These are phyloP conservation scores for Neofusicoccum umdonicola DNA, from an alignment of 2,329 filamentous ascomycete genomes.

Conservation along the genomic window DNA sequence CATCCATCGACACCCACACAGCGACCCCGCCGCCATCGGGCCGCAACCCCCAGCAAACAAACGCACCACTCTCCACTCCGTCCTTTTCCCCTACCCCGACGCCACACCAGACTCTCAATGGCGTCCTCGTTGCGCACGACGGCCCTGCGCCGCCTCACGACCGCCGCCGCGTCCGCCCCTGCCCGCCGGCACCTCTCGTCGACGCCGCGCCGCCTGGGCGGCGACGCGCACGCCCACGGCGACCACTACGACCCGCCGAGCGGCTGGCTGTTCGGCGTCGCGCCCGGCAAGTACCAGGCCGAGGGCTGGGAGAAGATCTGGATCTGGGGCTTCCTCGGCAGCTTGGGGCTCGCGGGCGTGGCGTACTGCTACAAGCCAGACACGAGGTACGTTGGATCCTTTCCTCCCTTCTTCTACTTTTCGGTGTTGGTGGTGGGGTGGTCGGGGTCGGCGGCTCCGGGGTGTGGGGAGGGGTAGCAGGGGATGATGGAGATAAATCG, in stretches of 20 bases:
- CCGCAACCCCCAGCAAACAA: background rate
- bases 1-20: background rate
- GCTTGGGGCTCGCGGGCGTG: conserved; percentile 68
- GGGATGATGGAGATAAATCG: background rate
- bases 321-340: conserved; percentile 81
- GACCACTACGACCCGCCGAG: conserved; percentile 79
- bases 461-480: background rate
- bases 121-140: conserved; percentile 4
- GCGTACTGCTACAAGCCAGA: conserved; percentile 97
- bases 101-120: background rate
- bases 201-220: conserved; percentile 4
- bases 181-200: conserved; percentile 3
- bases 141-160: background rate
- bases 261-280: conserved; percentile 91
- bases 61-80: background rate
- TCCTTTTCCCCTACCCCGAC: background rate
- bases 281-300: conserved; percentile 89
- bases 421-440: conserved; percentile 16
- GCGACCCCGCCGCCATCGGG: background rate
- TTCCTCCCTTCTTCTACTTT: background rate
- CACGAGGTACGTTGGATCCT: conserved; percentile 74
- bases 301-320: conserved; percentile 94
- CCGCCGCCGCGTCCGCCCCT: background rate
- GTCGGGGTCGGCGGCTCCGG: background rate
- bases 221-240: conserved; percentile 48